Base-by-base conservation (phyloP, 2,329 filamentous ascomycete species). In the Chaetomiaceae sp. region DNA sequence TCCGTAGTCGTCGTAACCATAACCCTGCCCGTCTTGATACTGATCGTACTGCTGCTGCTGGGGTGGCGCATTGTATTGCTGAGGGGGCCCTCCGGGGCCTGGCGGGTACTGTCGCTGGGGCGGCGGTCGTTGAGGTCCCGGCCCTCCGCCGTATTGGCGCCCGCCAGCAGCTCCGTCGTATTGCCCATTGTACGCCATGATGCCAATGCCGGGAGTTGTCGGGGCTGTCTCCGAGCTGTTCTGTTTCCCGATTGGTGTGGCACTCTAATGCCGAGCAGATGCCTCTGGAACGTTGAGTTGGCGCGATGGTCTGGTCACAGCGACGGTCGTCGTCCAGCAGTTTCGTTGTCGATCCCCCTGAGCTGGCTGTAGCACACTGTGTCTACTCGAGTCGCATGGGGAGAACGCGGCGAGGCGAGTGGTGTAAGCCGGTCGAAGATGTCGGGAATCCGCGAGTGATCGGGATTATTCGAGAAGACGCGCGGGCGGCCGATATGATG, bases 101-200 rank as follows among this genome's bases (percentile, higher is more conserved):
- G 61, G 62, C 11, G 64, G 63, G 50, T 69, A 69, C 27, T 68
- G 71, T 51, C 61, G 68, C 63, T 71, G 72, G 11, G 68, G 71
- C 7, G 68, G 64, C 44, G 71, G 68, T 50, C 73, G 68, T 51
- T 72, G 73, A 40, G 71, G 70, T 47, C 71, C 74, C 29, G 70
- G 72, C 34, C 75, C 59, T 31, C 59, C 76, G 56, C 70, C 72
- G 62, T 80, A 79, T n/a, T 73, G 72, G 53, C 75, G 74, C 62
- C 77, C 73, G 48, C 71, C 65, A 36, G 62, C 43, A 22, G 70
- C 65, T 19, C 54, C 69, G 53, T 70, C 70, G 55, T 76, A 79
- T 56, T 70, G 73, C 56, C 70, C 72, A 57, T 79, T 74, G 63
- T 80, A 80, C 42, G 78, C 75, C 79, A 82, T 82, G 25, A 15